These are phyloP conservation scores for Calycina herbarum DNA, from an alignment of 2,329 filamentous ascomycete species.

Conservation along the genomic window DNA sequence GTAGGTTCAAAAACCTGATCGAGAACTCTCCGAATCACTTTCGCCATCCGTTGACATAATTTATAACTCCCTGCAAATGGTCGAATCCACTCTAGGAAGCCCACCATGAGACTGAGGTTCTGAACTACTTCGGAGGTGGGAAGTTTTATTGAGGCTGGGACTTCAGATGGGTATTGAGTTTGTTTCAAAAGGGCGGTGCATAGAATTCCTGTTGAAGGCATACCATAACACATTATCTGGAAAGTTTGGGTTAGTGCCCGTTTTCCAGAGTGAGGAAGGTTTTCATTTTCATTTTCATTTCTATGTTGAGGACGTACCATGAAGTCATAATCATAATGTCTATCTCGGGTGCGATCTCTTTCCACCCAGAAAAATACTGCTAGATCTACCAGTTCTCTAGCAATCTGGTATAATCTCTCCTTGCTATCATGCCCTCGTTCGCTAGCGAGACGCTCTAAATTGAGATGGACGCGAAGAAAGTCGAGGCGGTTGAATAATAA, in stretches of 20 bases:
- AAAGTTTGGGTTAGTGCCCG: background rate
- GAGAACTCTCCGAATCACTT: conserved; percentile 22
- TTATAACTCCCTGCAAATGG: conserved; percentile 25
- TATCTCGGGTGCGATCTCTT: conserved; percentile 17
- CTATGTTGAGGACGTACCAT: conserved; percentile 11
- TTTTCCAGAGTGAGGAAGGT: background rate
- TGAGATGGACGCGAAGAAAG: conserved; percentile 22
- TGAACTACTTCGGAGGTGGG: conserved; percentile 26
- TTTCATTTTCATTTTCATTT: background rate
- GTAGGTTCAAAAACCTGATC: conserved; percentile 23
- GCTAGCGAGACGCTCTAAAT: conserved; percentile 23
- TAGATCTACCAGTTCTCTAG: conserved; percentile 24
- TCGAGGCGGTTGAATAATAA: conserved; percentile 17
- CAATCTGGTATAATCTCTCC: conserved; percentile 20
- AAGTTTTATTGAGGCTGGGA: conserved; percentile 15
- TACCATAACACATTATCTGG: conserved; percentile 30
- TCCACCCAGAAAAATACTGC: conserved; percentile 24
- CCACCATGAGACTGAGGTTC: conserved; percentile 22
- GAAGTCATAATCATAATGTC: conserved; percentile 21
- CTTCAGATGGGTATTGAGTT: conserved; percentile 16
- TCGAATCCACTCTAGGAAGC: conserved; percentile 27
- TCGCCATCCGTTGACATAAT: conserved; percentile 21
- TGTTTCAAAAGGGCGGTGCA: conserved; percentile 30
- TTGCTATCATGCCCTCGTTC: conserved; percentile 22
- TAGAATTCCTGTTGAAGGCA: conserved; percentile 27